phyloP scores from a whole-genome alignment of 805 yeast genomes.

The Jamesozyma spencerorum region DNA sequence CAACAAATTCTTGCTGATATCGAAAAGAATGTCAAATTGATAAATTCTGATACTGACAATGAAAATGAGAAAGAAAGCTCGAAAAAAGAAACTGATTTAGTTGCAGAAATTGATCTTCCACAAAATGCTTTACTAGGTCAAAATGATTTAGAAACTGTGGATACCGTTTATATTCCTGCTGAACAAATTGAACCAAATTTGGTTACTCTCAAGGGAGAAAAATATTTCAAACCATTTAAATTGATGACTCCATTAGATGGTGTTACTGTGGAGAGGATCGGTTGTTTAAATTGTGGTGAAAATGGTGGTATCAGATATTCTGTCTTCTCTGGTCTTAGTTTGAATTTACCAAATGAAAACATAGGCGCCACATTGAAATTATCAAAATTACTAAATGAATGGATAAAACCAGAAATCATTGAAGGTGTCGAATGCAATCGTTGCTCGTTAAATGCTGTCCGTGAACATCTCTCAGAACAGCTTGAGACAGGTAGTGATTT shows the following conservation, averaged over 20 bases:
- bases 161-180: conserved; percentile 63
- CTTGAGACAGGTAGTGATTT: conserved; percentile 20
- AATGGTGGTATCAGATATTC: conserved; percentile 85
- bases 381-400: conserved; percentile 48
- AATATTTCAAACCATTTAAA: conserved; percentile 33
- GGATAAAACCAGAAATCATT: conserved; percentile 75
- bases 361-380: conserved; percentile 37
- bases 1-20: conserved; percentile 63
- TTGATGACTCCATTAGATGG: conserved; percentile 90
- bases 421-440: conserved; percentile 93
- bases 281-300: conserved; percentile 86
- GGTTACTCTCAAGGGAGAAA: conserved; percentile 6
- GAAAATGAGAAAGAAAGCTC: conserved; percentile 5
- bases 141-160: conserved; percentile 46
- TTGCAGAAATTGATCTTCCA: conserved; percentile 26
- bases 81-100: conserved; percentile 15
- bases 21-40: conserved; percentile 33
- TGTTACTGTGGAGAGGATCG: conserved; percentile 75
- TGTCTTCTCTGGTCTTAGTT: conserved; percentile 62
- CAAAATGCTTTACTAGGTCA: conserved; percentile 33
- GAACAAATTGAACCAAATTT: conserved; percentile 67
- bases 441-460: conserved; percentile 66
- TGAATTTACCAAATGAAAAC: conserved; percentile 51
- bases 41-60: conserved; percentile 5
- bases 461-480: conserved; percentile 39